Evolutionary conservation across 73 alveolate genomes (phyloP).

Genomic region (Symbiodinium pilosum): DNA sequence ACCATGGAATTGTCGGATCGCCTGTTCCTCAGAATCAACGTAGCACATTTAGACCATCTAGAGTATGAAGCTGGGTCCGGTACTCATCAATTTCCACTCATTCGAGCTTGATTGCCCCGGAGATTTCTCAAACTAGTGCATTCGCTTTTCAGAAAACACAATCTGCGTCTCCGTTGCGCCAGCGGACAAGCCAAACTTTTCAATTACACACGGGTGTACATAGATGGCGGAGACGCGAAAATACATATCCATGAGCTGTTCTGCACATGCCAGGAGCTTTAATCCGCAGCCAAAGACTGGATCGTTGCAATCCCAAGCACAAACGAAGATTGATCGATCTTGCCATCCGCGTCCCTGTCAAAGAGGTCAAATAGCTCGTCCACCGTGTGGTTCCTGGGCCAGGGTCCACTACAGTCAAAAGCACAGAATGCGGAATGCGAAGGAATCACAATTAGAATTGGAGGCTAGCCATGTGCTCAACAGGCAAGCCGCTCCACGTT

Average conservation of each 20-base stretch:
- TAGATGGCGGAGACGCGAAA: background rate
- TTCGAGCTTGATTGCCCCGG: too few relatives aligned
- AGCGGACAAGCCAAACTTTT: background rate
- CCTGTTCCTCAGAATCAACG: slow-evolving; percentile 23
- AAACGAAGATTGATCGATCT: slow-evolving; percentile 51
- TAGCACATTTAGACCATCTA: too few relatives aligned
- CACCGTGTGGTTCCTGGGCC: slow-evolving; percentile 70
- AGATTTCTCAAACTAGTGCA: background rate
- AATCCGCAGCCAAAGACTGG: background rate
- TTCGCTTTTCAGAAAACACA: too few relatives aligned
- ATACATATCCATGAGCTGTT: background rate
- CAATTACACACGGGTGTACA: background rate
- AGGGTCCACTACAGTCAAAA: background rate
- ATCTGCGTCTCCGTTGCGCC: background rate
- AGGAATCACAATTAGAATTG: background rate
- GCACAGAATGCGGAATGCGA: background rate
- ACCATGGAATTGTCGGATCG: slow-evolving; percentile 73
- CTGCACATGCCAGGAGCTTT: background rate
- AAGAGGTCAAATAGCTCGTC: slow-evolving; percentile 89
- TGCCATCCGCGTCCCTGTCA: slow-evolving; percentile 57
- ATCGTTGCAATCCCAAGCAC: slow-evolving; percentile 2
- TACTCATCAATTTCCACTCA: too few relatives aligned
- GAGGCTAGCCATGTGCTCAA: background rate
- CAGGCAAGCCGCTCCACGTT: slow-evolving; percentile 55
- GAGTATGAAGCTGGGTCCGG: too few relatives aligned